Base-by-base conservation (phyloP, 2,329 filamentous ascomycete genomes). In the Colletotrichum simmondsii region DNA sequence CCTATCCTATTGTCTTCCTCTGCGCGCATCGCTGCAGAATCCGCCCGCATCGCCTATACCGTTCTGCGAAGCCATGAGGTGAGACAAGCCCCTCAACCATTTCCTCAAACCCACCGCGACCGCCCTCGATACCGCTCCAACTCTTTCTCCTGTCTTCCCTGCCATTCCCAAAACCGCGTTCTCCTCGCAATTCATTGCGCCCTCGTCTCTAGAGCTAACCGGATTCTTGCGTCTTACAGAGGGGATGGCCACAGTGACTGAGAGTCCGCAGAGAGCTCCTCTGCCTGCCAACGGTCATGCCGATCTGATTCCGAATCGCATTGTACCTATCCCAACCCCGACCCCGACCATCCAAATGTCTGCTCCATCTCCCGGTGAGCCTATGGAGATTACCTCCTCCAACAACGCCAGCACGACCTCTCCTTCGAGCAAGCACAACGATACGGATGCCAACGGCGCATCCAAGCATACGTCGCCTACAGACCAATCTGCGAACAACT, bases 381-480 rank as follows among this genome's bases (percentile, higher is more conserved):
- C 89, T 72, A 92, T 92, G 89, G 90, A 92, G 74, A 86, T 91
- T 75, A 88, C 88, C 46, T 88, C 87, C 49, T 87, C 88, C 65
- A 84, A 85, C 74, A 85, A 84, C 79, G 83, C 84, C 72, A 68
- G 66, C 26, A 46, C 32, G 49, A 61, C 56, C 26, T 69, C 69
- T 35, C 65, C 74, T 54, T 42, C 67, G 62, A 35, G 64, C 61
- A 72, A 73, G 56, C 28, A 66, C 68, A 52, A 74, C 68, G 54
- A 72, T n/a, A 71, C 74, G 68, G 79, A 79, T 46, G 73, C 75
- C 73, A 81, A 78, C 74, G 72, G 75, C 75, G 70, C 74, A 52
- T 79, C 80, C 67, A 85, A 82, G 76, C 79, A 81, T 53, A 76
- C 81, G 28, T 78, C 83, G 7, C 80, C 77, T n/a, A 81, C 81